These are phyloP conservation scores for Kondoa malvinella DNA, from an alignment of 768 basidiomycete genomes.

Conservation along the genomic window DNA sequence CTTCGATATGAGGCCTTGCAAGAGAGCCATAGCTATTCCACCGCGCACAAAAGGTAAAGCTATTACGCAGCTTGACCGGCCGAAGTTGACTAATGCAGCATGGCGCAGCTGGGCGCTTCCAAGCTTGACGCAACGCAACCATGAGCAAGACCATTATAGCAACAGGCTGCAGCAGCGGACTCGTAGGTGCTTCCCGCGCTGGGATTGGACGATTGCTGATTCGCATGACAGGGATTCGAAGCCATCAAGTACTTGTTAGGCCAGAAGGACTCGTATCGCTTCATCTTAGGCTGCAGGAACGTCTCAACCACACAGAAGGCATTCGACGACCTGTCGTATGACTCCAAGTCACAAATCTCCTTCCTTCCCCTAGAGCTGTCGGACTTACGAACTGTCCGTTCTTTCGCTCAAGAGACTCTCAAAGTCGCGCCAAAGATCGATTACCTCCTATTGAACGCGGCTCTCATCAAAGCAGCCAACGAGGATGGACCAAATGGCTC, in stretches of 20 bases:
- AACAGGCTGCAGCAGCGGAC: too few relatives aligned
- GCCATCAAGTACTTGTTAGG: neutral
- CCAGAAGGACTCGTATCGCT: neutral
- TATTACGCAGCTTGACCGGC: too few relatives aligned
- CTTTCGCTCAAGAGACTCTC: constrained; percentile 1
- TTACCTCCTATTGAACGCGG: neutral
- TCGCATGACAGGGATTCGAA: constrained; percentile 5
- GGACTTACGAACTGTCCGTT: neutral
- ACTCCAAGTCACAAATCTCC: neutral
- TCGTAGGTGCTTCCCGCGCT: too few relatives aligned
- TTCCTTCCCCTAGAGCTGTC: constrained; percentile 4
- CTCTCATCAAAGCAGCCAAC: neutral
- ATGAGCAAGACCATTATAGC: too few relatives aligned
- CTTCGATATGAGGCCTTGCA: too few relatives aligned
- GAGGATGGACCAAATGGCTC: neutral
- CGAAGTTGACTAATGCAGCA: too few relatives aligned
- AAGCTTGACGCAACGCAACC: too few relatives aligned
- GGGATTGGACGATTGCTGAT: too few relatives aligned
- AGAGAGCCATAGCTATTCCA: too few relatives aligned
- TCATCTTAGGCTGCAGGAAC: neutral
- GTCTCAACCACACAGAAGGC: neutral
- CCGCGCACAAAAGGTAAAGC: too few relatives aligned
- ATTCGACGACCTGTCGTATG: neutral
- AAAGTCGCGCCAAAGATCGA: neutral
- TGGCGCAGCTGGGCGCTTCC: too few relatives aligned